Evolutionary conservation across 2,329 filamentous ascomycete genomes (phyloP).

Genomic region (Delphinella strobiligena): DNA sequence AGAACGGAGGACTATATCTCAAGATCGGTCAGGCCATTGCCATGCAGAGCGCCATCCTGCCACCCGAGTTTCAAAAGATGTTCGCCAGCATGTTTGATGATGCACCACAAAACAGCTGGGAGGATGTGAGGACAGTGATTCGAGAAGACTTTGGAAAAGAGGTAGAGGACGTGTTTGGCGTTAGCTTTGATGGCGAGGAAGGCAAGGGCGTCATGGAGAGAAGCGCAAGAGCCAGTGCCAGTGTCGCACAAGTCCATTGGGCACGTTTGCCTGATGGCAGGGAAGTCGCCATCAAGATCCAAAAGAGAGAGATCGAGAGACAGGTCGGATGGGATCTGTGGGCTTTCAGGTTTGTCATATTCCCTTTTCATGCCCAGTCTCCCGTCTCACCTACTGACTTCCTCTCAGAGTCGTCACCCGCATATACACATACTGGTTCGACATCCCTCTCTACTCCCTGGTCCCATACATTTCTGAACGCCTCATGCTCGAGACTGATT

Average conservation of each 20-base stretch:
- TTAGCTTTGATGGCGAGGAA: conserved; percentile 53
- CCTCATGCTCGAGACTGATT: conserved; percentile 88
- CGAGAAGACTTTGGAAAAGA: conserved; percentile 73
- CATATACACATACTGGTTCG: conserved; percentile 78
- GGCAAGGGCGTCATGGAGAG: conserved; percentile 55
- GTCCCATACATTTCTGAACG: conserved; percentile 90
- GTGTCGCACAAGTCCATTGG: conserved; percentile 96
- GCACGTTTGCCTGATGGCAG: conserved; percentile 72
- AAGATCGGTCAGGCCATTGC: conserved; percentile 98
- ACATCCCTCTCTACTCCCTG: conserved; percentile 81
- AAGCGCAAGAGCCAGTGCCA: conserved; percentile 68
- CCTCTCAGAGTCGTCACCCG: conserved; percentile 56
- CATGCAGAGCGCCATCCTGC: conserved; percentile 91
- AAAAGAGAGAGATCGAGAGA: conserved; percentile 84
- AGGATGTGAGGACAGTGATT: conserved; percentile 73
- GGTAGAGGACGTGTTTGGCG: conserved; percentile 83
- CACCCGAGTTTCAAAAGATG: conserved; percentile 92
- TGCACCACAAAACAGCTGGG: conserved; percentile 85
- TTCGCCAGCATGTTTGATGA: conserved; percentile 96
- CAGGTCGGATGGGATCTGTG: conserved; percentile 93
- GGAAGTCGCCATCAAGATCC: conserved; percentile 90
- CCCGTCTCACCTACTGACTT: neutral
- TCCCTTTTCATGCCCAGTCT: neutral
- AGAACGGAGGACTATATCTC: conserved; percentile 86
- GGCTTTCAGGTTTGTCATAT: conserved; percentile 63